Percentiles rank a stretch among this genome's conserved stretches.
Conservation (phyloP, 129 eudicot genomes). For the Escallonia herrerae region DNA sequence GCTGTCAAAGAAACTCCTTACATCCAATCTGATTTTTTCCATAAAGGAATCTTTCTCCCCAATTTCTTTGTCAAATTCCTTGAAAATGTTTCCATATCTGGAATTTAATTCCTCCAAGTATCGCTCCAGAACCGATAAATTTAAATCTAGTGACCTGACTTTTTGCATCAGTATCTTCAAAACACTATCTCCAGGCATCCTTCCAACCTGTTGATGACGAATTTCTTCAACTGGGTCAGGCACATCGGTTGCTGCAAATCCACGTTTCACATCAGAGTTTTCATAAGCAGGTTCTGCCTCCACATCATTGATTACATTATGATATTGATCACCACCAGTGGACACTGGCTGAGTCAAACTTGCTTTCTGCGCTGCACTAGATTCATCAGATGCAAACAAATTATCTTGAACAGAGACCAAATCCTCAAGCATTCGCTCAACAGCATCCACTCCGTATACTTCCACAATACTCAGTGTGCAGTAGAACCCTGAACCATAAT, state of each 20-base stretch:
- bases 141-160: too few species aligned
- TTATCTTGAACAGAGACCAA: slow-evolving; percentile 73
- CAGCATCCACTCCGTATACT: slow-evolving; percentile 96
- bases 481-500: slow-evolving; percentile 76
- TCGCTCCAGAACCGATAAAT: slow-evolving; percentile 74
- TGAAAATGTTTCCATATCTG: slow-evolving; percentile 70
- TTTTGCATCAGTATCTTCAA: slow-evolving; percentile 92
- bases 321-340: slow-evolving; percentile 24
- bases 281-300: slow-evolving; percentile 28
- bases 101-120: slow-evolving; percentile 82
- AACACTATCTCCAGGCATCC: slow-evolving; percentile 97
- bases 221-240: slow-evolving; percentile 73
- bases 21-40: slow-evolving; percentile 54
- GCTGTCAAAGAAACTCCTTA: slow-evolving; percentile 61
- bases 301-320: slow-evolving; percentile 21
- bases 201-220: slow-evolving; percentile 65
- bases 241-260: slow-evolving; percentile 31
- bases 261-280: slow-evolving; percentile 34
- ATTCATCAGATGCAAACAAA: slow-evolving; percentile 31
- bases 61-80: slow-evolving; percentile 64
- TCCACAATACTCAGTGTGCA: slow-evolving; percentile 85
- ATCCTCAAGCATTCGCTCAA: slow-evolving; percentile 96
- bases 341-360: slow-evolving; percentile 9
- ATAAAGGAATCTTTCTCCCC: slow-evolving; percentile 56
- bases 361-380: slow-evolving; percentile 30